Percentiles rank a stretch among this genome's conserved stretches.
phyloP scores from a whole-genome alignment of 495 filamentous ascomycete species.

The Copromyces sp. region DNA sequence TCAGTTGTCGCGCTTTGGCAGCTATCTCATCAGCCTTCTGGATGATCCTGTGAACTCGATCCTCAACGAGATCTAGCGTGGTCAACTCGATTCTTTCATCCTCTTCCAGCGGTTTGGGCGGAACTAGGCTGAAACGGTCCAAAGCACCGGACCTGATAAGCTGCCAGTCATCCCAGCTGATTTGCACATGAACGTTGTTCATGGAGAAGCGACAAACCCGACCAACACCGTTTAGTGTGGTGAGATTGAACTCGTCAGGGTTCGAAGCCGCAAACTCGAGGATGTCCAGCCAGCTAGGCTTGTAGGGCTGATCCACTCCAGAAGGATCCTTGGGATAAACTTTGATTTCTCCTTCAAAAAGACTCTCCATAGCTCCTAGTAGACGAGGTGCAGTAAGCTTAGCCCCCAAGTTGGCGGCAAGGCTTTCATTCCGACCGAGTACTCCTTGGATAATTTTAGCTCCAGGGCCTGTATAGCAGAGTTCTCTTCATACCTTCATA shows the following conservation, averaged over 20 bases:
- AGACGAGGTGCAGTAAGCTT: slow-evolving; percentile 73
- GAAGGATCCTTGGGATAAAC: slow-evolving; percentile 39
- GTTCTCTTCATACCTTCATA: slow-evolving; percentile 47
- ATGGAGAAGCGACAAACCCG: slow-evolving; percentile 72
- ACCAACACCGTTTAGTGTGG: slow-evolving; percentile 49
- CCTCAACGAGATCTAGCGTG: slow-evolving; percentile 72
- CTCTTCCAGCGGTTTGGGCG: slow-evolving; percentile 59
- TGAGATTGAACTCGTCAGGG: slow-evolving; percentile 67
- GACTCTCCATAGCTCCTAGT: slow-evolving; percentile 72
- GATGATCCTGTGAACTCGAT: slow-evolving; percentile 61
- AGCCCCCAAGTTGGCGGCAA: slow-evolving; percentile 76
- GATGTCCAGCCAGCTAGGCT: slow-evolving; percentile 62
- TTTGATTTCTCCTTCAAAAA: slow-evolving; percentile 71
- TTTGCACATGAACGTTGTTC: slow-evolving; percentile 72
- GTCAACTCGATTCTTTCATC: slow-evolving; percentile 80
- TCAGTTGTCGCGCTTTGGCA: slow-evolving; percentile 68
- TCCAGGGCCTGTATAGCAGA: not conserved
- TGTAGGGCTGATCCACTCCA: slow-evolving; percentile 49
- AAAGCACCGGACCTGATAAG: slow-evolving; percentile 71
- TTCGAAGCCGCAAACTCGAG: slow-evolving; percentile 75
- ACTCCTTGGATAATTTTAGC: slow-evolving; percentile 43
- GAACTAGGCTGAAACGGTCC: slow-evolving; percentile 73
- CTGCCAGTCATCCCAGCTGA: slow-evolving; percentile 77
- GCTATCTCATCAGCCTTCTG: slow-evolving; percentile 73
- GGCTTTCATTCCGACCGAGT: slow-evolving; percentile 72